These are phyloP conservation scores for Neofusicoccum cordaticola DNA, from an alignment of 2,329 filamentous ascomycete genomes.

Conservation along the genomic window DNA sequence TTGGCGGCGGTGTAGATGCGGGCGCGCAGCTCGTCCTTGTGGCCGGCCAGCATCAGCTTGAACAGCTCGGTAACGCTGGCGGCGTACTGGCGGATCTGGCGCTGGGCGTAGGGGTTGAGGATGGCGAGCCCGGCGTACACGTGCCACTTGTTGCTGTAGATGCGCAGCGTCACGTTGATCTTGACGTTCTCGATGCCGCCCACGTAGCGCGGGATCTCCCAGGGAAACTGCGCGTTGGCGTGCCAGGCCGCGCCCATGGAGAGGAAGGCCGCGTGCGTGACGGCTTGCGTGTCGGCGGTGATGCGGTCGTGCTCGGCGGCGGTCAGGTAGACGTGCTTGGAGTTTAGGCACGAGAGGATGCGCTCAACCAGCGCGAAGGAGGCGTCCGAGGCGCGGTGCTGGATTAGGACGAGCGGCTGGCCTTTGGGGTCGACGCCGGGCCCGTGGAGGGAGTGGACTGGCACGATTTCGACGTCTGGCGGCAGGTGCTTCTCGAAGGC, in stretches of 20 bases:
- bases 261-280: slow-evolving; percentile 94
- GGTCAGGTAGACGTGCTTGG: slow-evolving; percentile 82
- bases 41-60: slow-evolving; percentile 92
- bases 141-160: slow-evolving; percentile 99
- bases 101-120: slow-evolving; percentile 85
- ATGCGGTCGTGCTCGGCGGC: slow-evolving; percentile 91
- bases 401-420: slow-evolving; percentile 88
- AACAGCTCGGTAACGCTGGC: slow-evolving; percentile 88
- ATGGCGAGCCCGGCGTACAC: slow-evolving; percentile 97
- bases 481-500: slow-evolving; percentile 91
- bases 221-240: slow-evolving; percentile 91
- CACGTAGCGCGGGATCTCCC: slow-evolving; percentile 93
- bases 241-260: slow-evolving; percentile 98
- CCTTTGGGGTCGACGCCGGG: slow-evolving; percentile 83
- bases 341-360: slow-evolving; percentile 78
- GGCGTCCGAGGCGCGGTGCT: slow-evolving; percentile 78
- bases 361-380: slow-evolving; percentile 75
- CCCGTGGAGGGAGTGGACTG: slow-evolving; percentile 94
- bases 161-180: slow-evolving; percentile 95
- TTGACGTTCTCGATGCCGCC: slow-evolving; percentile 99
- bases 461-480: slow-evolving; percentile 84
- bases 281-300: slow-evolving; percentile 95
- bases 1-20: slow-evolving; percentile 79
- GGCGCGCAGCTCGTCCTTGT: slow-evolving; percentile 67
- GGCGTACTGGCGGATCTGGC: slow-evolving; percentile 93